These are phyloP conservation scores for Colletotrichum musae DNA, from an alignment of 2,329 filamentous ascomycete genomes.

Conservation along the genomic window DNA sequence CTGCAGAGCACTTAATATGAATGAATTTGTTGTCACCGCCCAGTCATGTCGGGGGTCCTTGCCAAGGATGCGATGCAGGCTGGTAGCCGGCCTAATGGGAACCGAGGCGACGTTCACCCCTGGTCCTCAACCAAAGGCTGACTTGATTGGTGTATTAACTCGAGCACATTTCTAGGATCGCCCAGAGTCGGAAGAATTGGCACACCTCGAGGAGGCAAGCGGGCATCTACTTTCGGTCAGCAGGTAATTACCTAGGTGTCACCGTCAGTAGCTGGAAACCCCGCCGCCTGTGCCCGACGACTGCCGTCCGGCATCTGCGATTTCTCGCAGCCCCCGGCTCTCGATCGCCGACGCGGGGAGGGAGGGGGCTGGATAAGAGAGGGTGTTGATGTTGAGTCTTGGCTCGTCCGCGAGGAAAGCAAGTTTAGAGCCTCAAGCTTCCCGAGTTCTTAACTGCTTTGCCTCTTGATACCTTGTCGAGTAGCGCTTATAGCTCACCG, in stretches of 20 bases:
- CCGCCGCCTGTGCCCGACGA: neutral
- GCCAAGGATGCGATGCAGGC: conserved; percentile 28
- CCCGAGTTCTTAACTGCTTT: neutral
- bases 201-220: neutral
- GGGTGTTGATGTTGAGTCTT: too few relatives aligned
- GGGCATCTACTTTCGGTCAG: neutral
- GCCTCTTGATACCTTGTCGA: neutral
- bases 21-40: conserved; percentile 5
- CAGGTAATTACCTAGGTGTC: neutral
- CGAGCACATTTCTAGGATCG: neutral
- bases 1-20: conserved; percentile 21
- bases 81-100: conserved; percentile 8
- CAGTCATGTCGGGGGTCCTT: neutral
- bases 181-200: neutral
- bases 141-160: conserved; percentile 38
- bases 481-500: too few relatives aligned
- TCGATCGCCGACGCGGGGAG: neutral
- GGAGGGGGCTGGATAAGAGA: neutral
- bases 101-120: neutral
- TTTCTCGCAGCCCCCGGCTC: neutral
- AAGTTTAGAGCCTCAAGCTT: neutral
- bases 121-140: neutral
- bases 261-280: neutral
- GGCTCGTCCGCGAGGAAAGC: too few relatives aligned
- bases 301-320: conserved; percentile 15